Evolutionary conservation across 2,329 filamentous ascomycete genomes (phyloP).

Genomic region (Apiospora sp.): DNA sequence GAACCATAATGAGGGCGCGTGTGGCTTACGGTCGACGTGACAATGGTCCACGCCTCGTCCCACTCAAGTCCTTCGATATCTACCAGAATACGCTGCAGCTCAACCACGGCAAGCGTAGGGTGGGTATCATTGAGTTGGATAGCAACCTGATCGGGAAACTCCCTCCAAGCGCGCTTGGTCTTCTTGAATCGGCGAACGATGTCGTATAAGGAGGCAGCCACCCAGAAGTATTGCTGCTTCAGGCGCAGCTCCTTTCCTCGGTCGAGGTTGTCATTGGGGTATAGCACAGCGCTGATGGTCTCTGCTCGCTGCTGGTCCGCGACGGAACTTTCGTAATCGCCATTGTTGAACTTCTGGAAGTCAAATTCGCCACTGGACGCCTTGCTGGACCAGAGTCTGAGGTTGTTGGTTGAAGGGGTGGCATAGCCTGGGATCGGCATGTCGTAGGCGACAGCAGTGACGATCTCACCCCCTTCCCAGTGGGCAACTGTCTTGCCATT

Average conservation of each 20-base stretch:
- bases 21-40: conserved; percentile 67
- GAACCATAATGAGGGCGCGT: conserved; percentile 7
- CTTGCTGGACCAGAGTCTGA: conserved; percentile 97
- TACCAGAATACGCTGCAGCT: conserved; percentile 90
- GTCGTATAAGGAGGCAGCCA: conserved; percentile 93
- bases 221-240: conserved; percentile 99
- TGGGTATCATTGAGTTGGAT: conserved; percentile 99
- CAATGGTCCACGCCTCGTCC: conserved; percentile 90
- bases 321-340: conserved; percentile 97
- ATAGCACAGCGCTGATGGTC: conserved; percentile 96
- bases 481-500: conserved; percentile 76
- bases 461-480: conserved; percentile 94
- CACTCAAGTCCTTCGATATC: conserved; percentile 92
- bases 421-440: conserved; percentile 90
- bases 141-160: conserved; percentile 93
- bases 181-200: conserved; percentile 99
- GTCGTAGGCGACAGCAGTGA: conserved; percentile 92
- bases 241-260: conserved; percentile 95
- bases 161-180: conserved; percentile 86
- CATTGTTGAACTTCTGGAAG: conserved; percentile 99
- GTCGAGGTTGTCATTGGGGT: conserved; percentile 97
- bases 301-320: conserved; percentile 99
- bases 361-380: conserved; percentile 97
- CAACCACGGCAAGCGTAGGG: conserved; percentile 93
- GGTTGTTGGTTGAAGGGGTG: conserved; percentile 92